phyloP scores from a whole-genome alignment of 2,329 filamentous ascomycete species.

The Paecilomyces niveus region DNA sequence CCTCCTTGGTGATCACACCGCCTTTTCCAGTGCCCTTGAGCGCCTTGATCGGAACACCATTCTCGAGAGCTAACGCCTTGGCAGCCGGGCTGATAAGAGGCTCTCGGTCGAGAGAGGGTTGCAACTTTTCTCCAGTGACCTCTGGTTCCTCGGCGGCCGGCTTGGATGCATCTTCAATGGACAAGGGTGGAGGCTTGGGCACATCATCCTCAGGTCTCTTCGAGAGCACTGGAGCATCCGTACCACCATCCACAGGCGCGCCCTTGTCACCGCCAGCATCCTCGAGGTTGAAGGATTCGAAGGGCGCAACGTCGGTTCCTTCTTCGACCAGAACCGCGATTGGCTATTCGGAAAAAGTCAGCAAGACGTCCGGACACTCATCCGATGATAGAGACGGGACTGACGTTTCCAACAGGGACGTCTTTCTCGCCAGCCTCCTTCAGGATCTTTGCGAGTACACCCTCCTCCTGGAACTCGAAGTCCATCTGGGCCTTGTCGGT shows the following conservation, averaged over 20 bases:
- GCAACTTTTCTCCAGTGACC: conserved; percentile 66
- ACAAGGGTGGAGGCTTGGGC: conserved; percentile 51
- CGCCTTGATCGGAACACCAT: conserved; percentile 65
- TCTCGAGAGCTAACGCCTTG: conserved; percentile 77
- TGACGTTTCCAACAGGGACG: conserved; percentile 85
- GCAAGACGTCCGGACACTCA: conserved; percentile 4
- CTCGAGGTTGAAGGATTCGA: conserved; percentile 78
- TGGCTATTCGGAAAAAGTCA: conserved; percentile 53
- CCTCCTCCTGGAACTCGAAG: conserved; percentile 99
- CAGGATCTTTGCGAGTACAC: conserved; percentile 87
- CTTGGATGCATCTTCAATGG: conserved; percentile 49
- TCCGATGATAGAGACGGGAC: conserved; percentile 32
- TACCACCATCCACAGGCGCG: conserved; percentile 52
- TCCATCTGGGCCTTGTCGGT: conserved; percentile 99
- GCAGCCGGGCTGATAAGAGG: conserved; percentile 65
- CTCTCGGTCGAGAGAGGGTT: conserved; percentile 78
- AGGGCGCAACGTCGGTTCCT: conserved; percentile 75
- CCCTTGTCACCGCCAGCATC: conserved; percentile 83
- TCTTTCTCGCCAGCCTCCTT: conserved; percentile 93
- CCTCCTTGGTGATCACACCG: conserved; percentile 83
- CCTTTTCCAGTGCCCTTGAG: conserved; percentile 83
- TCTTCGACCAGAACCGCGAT: conserved; percentile 95
- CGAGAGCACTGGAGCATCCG: conserved; percentile 50
- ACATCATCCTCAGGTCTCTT: conserved; percentile 39
- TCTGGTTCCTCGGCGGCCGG: conserved; percentile 58